These are phyloP conservation scores for Penicillium ochrochloron DNA, from an alignment of 495 filamentous ascomycete species.

Conservation along the genomic window DNA sequence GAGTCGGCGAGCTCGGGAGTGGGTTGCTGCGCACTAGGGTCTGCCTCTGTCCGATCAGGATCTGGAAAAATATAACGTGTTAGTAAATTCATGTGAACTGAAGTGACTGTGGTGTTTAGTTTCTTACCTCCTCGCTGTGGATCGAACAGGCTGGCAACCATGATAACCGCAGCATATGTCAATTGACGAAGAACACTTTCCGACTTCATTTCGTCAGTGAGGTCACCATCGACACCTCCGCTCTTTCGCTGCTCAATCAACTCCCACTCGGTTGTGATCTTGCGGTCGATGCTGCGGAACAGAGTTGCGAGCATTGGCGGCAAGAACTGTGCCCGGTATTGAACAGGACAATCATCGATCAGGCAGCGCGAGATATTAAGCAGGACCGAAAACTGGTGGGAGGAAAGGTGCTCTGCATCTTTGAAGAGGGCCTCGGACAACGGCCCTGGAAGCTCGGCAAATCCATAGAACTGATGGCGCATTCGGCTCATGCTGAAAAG, in stretches of 20 bases:
- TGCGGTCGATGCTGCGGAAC: conserved; percentile 83
- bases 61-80: conserved; percentile 26
- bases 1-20: conserved; percentile 48
- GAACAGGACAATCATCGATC: conserved; percentile 86
- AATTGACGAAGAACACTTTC: conserved; percentile 95
- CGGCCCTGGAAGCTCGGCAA: conserved; percentile 79
- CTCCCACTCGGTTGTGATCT: conserved; percentile 86
- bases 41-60: conserved; percentile 46
- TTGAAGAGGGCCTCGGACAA: conserved; percentile 83
- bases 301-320: conserved; percentile 82
- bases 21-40: conserved; percentile 45
- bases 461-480: conserved; percentile 86
- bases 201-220: conserved; percentile 96
- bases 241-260: conserved; percentile 65
- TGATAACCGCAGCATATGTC: conserved; percentile 86
- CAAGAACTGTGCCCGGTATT: conserved; percentile 76
- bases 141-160: conserved; percentile 87
- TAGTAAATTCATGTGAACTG: not conserved
- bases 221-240: conserved; percentile 65
- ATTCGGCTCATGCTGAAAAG: conserved; percentile 91
- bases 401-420: conserved; percentile 81
- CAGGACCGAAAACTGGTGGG: conserved; percentile 90
- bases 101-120: not conserved
- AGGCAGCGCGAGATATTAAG: conserved; percentile 84
- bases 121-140: conserved; percentile 59